Percentiles rank a stretch among this genome's conserved stretches.
phyloP scores from a whole-genome alignment of 2,329 filamentous ascomycete species.

The Fusarium verrucosum region DNA sequence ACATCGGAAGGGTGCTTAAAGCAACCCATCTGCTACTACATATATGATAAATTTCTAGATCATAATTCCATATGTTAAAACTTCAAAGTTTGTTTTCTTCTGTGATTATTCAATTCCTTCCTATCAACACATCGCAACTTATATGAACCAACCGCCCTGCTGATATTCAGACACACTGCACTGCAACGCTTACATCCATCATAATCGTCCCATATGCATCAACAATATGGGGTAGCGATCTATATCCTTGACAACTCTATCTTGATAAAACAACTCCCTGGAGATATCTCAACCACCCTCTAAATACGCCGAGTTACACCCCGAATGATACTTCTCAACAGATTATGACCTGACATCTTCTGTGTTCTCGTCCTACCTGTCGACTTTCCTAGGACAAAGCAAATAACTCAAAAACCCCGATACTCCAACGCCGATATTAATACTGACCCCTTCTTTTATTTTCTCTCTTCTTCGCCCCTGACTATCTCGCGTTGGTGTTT shows the following conservation, averaged over 20 bases:
- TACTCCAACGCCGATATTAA: constrained; percentile 21
- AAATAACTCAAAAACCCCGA: constrained; percentile 3
- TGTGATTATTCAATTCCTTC: not conserved
- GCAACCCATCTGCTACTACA: constrained; percentile 38
- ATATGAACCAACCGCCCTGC: not conserved
- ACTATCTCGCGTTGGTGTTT: constrained; percentile 2
- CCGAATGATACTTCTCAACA: constrained; percentile 20
- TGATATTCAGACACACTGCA: constrained; percentile 1
- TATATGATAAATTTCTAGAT: constrained; percentile 41
- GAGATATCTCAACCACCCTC: constrained; percentile 8
- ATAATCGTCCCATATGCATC: constrained; percentile 1
- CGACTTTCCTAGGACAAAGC: constrained; percentile 8
- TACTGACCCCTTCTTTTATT: constrained; percentile 17
- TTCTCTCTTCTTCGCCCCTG: not conserved
- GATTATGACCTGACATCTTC: constrained; percentile 24
- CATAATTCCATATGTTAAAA: constrained; percentile 45
- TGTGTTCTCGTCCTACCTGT: constrained; percentile 2
- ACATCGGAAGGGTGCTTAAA: constrained; percentile 33
- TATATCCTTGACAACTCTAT: constrained; percentile 10
- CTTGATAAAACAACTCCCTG: constrained; percentile 1
- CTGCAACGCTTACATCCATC: constrained; percentile 2
- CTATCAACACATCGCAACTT: too few relatives aligned
- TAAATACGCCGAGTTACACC: constrained; percentile 22
- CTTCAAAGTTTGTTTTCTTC: too few relatives aligned
- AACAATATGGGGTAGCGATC: constrained; percentile 14